Evolutionary conservation across 2,329 filamentous ascomycete species (phyloP).

Genomic region (Bipolaris gigantea): DNA sequence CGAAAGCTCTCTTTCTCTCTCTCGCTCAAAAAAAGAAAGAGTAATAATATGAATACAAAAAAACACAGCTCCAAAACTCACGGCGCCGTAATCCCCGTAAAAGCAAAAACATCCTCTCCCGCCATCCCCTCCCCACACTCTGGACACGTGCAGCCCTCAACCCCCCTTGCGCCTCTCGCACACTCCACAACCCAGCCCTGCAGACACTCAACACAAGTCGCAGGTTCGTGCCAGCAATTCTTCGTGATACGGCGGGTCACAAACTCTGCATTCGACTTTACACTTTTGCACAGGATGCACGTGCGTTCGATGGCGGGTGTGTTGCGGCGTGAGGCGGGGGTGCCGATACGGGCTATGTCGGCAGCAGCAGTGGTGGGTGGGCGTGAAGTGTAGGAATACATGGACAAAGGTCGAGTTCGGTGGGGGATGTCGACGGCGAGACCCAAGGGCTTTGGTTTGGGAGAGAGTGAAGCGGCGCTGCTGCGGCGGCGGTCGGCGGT

Average conservation of each 20-base stretch:
- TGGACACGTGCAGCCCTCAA: constrained; percentile 30
- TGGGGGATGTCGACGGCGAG: constrained; percentile 10
- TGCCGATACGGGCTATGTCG: constrained; percentile 10
- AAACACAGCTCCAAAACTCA: neutral
- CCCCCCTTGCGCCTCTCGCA: constrained; percentile 18
- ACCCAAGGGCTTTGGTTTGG: constrained; percentile 9
- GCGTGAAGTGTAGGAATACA: constrained; percentile 10
- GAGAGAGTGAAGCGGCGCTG: constrained; percentile 17
- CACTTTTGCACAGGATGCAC: constrained; percentile 34
- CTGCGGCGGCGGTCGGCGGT: constrained; percentile 17
- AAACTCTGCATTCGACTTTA: constrained; percentile 25
- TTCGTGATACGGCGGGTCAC: constrained; percentile 25
- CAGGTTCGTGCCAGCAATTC: constrained; percentile 35
- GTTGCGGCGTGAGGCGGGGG: constrained; percentile 16
- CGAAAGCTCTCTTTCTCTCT: too few relatives aligned
- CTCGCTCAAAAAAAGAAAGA: neutral
- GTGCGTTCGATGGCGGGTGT: constrained; percentile 25
- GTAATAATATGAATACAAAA: neutral
- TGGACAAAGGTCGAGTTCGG: constrained; percentile 21
- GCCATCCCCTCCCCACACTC: constrained; percentile 34
- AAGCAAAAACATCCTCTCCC: constrained; percentile 30
- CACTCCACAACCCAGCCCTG: constrained; percentile 30
- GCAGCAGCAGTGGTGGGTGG: neutral
- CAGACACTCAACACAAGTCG: constrained; percentile 33
- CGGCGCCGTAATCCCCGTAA: constrained; percentile 18